Evolutionary conservation across 768 basidiomycete species (phyloP), one percentile per base, ranked within the genome.

Genomic region (Suillus placidus): DNA sequence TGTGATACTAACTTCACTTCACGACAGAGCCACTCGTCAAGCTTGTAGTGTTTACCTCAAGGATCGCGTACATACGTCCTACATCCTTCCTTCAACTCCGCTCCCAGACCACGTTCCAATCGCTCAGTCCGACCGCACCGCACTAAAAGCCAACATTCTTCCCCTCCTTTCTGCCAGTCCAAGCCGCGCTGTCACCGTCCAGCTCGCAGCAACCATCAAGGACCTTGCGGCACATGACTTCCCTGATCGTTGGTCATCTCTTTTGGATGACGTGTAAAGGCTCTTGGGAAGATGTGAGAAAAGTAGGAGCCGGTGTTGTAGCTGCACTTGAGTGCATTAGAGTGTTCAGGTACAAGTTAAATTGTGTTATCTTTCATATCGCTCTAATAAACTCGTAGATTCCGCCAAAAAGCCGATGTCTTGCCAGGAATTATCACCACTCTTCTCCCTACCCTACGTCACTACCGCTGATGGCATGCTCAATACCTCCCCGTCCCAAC

Each of bases 41-140:
- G 90, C 94, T 0, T 89, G 91, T 69, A 84, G 90, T 16, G 92
- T 97, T 26, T 97, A 90, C 85, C 83, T 96, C 71, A 97, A 97
- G 79, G 96, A 97, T 76, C 90, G 95, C 71, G 87, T 96, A 66
- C 84, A 86, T 64, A 81, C 83, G 6, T 83, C 83, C 23, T 96
- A 94, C 74, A 75, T 82, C 67, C 71, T 87, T 71, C 58, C 62
- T 51, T 61, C 68, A 40, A 64, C 64, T 37, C 75, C 83, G 61
- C 85, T 87, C 37, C 81, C 88, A 0, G 91, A 94, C 72, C 85
- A 85, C 56, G 77, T 77, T 37, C 81, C 87, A 62, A 90, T 96
- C 75, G 79, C 85, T 3, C 72, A 77, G 37, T 84, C 89, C 2
- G 95, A 95, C 78, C 87, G 90, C 62, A 85, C 85, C 64, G 86